phyloP scores from a whole-genome alignment of 1,284 basidiomycete genomes.

The Pseudozyma sp. region DNA sequence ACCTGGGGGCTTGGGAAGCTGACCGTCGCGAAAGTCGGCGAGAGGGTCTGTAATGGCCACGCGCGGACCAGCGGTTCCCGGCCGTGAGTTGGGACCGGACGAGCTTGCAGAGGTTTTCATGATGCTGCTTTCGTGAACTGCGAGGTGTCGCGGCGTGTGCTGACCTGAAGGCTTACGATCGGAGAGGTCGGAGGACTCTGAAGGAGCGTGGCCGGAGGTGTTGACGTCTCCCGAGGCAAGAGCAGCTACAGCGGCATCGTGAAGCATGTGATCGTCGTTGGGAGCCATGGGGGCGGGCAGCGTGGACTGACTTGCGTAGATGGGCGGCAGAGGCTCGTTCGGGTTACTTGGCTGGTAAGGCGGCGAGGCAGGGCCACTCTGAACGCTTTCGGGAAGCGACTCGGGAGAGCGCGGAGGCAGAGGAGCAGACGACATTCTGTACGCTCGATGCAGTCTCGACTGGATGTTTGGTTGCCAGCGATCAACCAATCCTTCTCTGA shows the following conservation, averaged over 20 bases:
- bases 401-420: constrained; percentile 25
- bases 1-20: constrained; percentile 52
- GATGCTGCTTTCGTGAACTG: constrained; percentile 15
- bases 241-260: constrained; percentile 36
- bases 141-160: background rate
- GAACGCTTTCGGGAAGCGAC: constrained; percentile 26
- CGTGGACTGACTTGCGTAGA: constrained; percentile 46
- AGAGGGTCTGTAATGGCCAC: constrained; percentile 61
- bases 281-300: constrained; percentile 15
- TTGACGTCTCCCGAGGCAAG: constrained; percentile 31
- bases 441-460: background rate
- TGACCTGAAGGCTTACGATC: constrained; percentile 17
- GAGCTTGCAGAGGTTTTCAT: constrained; percentile 8
- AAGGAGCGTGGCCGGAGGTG: constrained; percentile 1
- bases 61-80: constrained; percentile 43
- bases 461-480: too few relatives aligned
- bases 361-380: constrained; percentile 41
- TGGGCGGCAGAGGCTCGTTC: constrained; percentile 36
- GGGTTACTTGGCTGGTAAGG: constrained; percentile 43
- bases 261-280: constrained; percentile 9
- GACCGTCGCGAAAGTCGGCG: constrained; percentile 56
- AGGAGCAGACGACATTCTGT: constrained; percentile 12
- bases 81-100: constrained; percentile 27
- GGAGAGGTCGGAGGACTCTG: background rate
- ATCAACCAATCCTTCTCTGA: constrained; percentile 5